A percentile compares a stretch with the other conserved stretches of the same genome.
Conservation (phyloP, 495 filamentous ascomycete genomes). For the Penicillium subrubescens region DNA sequence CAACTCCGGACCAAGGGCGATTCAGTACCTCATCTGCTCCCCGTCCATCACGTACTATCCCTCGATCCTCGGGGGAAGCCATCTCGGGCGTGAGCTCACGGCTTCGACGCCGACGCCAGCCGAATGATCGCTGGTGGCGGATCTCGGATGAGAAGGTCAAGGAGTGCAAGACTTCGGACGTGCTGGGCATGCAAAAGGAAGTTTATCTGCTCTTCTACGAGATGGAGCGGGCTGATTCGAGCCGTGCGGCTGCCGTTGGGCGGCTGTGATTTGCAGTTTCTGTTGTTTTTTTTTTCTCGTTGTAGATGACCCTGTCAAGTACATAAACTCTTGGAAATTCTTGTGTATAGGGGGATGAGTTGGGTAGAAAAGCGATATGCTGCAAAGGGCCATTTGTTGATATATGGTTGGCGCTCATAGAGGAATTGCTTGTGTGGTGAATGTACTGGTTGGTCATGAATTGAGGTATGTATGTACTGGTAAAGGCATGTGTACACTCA, state of each 20-base stretch:
- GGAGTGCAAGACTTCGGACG: slow-evolving; percentile 87
- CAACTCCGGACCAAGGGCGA: slow-evolving; percentile 29
- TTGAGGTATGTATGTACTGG: not conserved
- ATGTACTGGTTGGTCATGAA: not conserved
- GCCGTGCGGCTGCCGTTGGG: slow-evolving; percentile 8
- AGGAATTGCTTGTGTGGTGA: not conserved
- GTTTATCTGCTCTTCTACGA: slow-evolving; percentile 98
- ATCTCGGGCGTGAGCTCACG: slow-evolving; percentile 30
- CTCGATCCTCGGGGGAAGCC: slow-evolving; percentile 27
- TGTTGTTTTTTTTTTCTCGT: not conserved
- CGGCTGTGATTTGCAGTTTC: slow-evolving; percentile 1
- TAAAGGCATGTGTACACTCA: not conserved
- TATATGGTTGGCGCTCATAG: not conserved
- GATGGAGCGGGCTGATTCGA: slow-evolving; percentile 54
- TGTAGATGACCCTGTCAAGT: slow-evolving; percentile 7
- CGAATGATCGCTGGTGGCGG: slow-evolving; percentile 88
- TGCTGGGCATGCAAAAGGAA: slow-evolving; percentile 90
- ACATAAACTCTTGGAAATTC: slow-evolving; percentile 3
- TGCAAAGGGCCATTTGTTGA: not conserved
- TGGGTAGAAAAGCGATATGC: not conserved
- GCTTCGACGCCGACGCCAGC: slow-evolving; percentile 58
- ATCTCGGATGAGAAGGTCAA: slow-evolving; percentile 98
- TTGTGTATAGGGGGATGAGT: not conserved
- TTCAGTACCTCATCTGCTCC: slow-evolving; percentile 34
- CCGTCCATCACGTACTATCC: slow-evolving; percentile 28